Percentiles rank a stretch among this genome's conserved stretches.
These are phyloP conservation scores for Sindora glabra DNA, from an alignment of 306 rosid genomes.

Conservation along the genomic window DNA sequence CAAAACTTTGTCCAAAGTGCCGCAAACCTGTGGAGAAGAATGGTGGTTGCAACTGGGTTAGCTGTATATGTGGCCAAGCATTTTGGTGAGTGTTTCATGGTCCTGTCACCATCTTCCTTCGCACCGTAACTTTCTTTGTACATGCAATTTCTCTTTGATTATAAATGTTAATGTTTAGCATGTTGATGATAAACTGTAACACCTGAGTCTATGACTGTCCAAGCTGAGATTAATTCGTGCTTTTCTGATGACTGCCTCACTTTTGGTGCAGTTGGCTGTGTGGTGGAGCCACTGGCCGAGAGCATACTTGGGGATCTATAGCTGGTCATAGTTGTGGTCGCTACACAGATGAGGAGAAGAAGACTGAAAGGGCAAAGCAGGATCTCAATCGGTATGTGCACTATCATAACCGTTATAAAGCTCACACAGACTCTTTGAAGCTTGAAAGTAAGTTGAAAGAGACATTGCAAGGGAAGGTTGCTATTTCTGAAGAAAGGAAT, in stretches of 20 bases:
- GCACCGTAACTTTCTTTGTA: background rate
- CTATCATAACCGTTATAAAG: slow-evolving; percentile 87
- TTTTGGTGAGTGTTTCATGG: slow-evolving; percentile 63
- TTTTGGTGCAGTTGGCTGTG: slow-evolving; percentile 84
- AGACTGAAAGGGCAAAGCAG: slow-evolving; percentile 78
- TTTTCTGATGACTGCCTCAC: background rate
- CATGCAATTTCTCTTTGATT: background rate
- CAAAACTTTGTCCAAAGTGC: slow-evolving; percentile 94
- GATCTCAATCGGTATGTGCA: slow-evolving; percentile 84
- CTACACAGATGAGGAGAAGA: slow-evolving; percentile 56
- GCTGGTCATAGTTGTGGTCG: slow-evolving; percentile 97
- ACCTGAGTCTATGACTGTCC: background rate
- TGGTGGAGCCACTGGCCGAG: slow-evolving; percentile 91
- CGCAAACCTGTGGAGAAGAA: slow-evolving; percentile 95
- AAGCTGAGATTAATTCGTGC: background rate
- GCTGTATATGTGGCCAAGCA: slow-evolving; percentile 91
- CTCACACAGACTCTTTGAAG: slow-evolving; percentile 93
- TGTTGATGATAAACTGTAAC: background rate
- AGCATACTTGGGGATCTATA: slow-evolving; percentile 81
- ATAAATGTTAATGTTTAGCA: background rate
- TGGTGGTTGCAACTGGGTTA: slow-evolving; percentile 97
- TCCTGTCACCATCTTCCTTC: background rate
- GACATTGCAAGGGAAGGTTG: slow-evolving; percentile 49
- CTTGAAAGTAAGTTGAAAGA: slow-evolving; percentile 80
- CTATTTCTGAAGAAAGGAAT: slow-evolving; percentile 57